phyloP scores from a whole-genome alignment of 1,284 basidiomycete genomes.

The Kwoniella shivajii region DNA sequence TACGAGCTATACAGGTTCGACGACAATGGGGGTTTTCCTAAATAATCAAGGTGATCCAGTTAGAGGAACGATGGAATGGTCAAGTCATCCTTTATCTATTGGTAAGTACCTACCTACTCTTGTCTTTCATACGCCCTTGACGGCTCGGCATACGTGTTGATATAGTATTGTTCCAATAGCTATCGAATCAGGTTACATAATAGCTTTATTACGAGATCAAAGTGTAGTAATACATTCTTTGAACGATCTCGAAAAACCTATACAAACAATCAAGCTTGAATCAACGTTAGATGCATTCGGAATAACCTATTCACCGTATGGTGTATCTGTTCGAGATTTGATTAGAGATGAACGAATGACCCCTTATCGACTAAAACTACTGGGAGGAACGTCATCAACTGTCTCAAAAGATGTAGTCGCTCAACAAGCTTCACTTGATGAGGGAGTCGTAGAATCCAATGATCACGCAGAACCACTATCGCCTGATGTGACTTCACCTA shows the following conservation, averaged over 20 bases:
- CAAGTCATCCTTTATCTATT: constrained; percentile 71
- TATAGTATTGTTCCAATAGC: constrained; percentile 60
- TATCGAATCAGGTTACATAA: constrained; percentile 77
- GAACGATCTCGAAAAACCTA: constrained; percentile 67
- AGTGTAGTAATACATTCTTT: constrained; percentile 80
- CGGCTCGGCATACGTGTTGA: neutral
- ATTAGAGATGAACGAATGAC: constrained; percentile 48
- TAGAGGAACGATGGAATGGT: constrained; percentile 83
- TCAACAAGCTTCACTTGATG: constrained; percentile 3
- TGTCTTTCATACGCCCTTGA: neutral
- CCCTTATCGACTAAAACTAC: constrained; percentile 30
- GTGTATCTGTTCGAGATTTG: constrained; percentile 45
- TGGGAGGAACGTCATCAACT: constrained; percentile 34
- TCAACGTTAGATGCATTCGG: constrained; percentile 36
- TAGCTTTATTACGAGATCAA: constrained; percentile 73
- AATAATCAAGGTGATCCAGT: constrained; percentile 82
- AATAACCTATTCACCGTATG: constrained; percentile 52
- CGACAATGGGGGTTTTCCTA: constrained; percentile 80
- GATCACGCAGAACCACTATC: neutral
- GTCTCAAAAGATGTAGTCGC: neutral
- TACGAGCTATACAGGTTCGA: constrained; percentile 62
- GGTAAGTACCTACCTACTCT: constrained; percentile 58
- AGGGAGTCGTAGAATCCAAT: neutral
- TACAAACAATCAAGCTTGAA: constrained; percentile 68
- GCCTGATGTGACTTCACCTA: constrained; percentile 16